A percentile compares a stretch with the other conserved stretches of the same genome.
Conservation (phyloP, 1,284 basidiomycete species). For the Cystobasidium sp. region DNA sequence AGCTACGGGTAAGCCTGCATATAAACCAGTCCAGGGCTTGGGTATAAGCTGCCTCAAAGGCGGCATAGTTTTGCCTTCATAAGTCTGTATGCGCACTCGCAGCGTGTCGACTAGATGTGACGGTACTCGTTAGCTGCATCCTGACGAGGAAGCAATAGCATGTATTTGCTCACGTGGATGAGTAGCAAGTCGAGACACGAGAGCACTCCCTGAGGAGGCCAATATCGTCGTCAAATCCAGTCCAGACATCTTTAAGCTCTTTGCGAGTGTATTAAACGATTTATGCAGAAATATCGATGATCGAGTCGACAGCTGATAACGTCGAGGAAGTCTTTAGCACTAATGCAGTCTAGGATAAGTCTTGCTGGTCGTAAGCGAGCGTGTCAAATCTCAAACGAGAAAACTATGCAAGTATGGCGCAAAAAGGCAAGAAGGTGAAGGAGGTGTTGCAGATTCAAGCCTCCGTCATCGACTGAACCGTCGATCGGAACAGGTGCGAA, state of each 20-base stretch:
- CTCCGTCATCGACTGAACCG: no score
- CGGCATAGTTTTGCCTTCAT: conserved; percentile 47
- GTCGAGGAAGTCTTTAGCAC: not conserved
- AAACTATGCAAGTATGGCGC: no score
- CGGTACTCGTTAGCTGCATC: not conserved
- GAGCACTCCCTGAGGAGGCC: conserved; percentile 46
- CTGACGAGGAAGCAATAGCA: not conserved
- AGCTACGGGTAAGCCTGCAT: conserved; percentile 51
- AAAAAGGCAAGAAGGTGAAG: no score
- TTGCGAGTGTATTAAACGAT: not conserved
- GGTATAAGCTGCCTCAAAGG: conserved; percentile 47
- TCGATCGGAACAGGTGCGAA: no score
- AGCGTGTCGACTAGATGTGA: conserved; percentile 48
- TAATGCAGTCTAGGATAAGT: no score
- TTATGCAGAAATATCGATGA: not conserved
- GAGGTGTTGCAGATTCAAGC: no score
- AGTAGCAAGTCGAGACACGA: conserved; percentile 46
- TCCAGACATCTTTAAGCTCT: conserved; percentile 29
- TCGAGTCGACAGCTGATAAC: not conserved
- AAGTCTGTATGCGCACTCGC: conserved; percentile 50
- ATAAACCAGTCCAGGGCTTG: conserved; percentile 46
- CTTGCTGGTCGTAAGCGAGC: no score
- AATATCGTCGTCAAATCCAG: conserved; percentile 49
- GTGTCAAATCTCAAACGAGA: no score
- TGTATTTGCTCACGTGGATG: conserved; percentile 49